Base-by-base conservation (phyloP, 164 flowering plant species). In the Nymphaea colorata region DNA sequence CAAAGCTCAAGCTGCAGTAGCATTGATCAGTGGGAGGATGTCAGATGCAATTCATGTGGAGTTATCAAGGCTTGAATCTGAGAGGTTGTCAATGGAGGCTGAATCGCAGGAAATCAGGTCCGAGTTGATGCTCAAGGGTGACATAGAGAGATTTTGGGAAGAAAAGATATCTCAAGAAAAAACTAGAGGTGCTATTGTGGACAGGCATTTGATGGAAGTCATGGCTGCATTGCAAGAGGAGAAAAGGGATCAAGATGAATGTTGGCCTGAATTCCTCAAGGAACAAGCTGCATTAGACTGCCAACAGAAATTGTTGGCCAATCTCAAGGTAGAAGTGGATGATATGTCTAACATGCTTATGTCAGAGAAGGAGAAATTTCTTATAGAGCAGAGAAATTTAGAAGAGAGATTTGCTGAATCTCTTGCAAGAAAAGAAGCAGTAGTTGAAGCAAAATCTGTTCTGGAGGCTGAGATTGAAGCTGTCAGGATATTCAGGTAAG, bases 381-480 rank as follows among this genome's bases (percentile, higher is more conserved):
- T 77, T 18, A 76, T 70, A 61, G 93, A 94, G 77, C 80, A 82
- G 78, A 65, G 64, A 59, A 72, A 64, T 43, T 59, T 86, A 47
- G 83, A 79, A 67, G 71, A 67, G 44, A 70, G 72, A 75, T 71
- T 70, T 59, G 64, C 45, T 74, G 86, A 86, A 64, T 75, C 85
- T 57, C 80, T 71, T 76, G 73, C 72, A 63, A 85, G 80, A 77
- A 85, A 69, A 68, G 91, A 86, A 74, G 83, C 73, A 36, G 16
- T 87, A 61, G 73, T 83, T 72, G 91, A 87, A 74, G 75, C 77
- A 59, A 93, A 88, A 70, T 86, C 95, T 63, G 68, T 84, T 60
- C 72, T 89, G 64, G 89, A 86, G 75, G 87, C 98, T 75, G 95
- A 94, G 83, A 81, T 73, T 69, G 93, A 91, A 83, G 96, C 96